Evolutionary conservation across 257 asterid species (phyloP).

Genomic region (Ajuga chamaepitys): DNA sequence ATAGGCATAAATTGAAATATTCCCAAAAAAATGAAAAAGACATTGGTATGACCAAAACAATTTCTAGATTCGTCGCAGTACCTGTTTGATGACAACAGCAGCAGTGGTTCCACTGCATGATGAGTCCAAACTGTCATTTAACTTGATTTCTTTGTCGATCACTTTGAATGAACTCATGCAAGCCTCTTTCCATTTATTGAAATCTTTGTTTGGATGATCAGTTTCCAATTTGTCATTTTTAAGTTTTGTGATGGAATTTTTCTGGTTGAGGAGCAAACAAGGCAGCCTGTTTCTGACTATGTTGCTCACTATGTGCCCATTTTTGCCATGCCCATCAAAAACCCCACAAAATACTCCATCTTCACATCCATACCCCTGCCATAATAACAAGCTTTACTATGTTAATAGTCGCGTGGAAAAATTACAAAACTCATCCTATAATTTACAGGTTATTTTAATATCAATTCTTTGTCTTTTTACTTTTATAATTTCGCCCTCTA

Average conservation of each 20-base stretch:
- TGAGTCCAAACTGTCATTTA: constrained; percentile 42
- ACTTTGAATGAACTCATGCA: constrained; percentile 47
- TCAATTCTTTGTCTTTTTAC: too few relatives aligned
- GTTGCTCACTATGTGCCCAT: constrained; percentile 66
- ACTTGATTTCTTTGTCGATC: constrained; percentile 59
- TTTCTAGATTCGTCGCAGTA: constrained; percentile 1
- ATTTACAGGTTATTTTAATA: too few relatives aligned
- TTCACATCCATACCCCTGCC: constrained; percentile 65
- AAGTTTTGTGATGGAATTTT: constrained; percentile 29
- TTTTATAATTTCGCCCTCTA: too few relatives aligned
- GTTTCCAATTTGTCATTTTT: constrained; percentile 8
- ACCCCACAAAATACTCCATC: constrained; percentile 61
- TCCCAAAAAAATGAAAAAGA: too few relatives aligned
- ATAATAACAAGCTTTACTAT: neutral
- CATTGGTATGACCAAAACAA: neutral
- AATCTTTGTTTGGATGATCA: constrained; percentile 28
- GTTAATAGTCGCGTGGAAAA: neutral
- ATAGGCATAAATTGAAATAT: neutral
- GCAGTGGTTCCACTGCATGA: constrained; percentile 80
- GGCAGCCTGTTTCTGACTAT: constrained; percentile 67
- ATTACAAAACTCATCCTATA: too few relatives aligned
- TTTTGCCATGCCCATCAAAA: constrained; percentile 82
- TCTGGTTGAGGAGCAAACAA: constrained; percentile 44
- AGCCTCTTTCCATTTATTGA: constrained; percentile 66
- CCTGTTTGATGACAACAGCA: constrained; percentile 60